A percentile compares a stretch with the other conserved stretches of the same genome.
These are phyloP conservation scores for Leccinellum luteum DNA, from an alignment of 768 basidiomycete species.

Conservation along the genomic window DNA sequence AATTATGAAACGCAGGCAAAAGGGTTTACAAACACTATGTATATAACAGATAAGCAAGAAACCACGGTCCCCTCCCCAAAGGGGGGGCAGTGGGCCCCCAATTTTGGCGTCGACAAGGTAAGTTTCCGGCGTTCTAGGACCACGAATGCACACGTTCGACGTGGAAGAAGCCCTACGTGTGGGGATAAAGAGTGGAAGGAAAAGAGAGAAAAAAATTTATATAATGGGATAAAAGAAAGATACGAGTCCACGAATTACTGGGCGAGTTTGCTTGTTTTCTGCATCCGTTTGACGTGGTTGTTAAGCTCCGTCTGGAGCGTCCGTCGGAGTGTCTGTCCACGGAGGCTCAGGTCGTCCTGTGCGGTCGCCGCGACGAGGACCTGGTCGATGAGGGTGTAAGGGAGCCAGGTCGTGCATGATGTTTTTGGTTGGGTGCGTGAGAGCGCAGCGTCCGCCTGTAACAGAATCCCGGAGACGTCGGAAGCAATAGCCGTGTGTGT, in stretches of 20 bases:
- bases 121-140: background rate
- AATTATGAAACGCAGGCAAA: constrained; percentile 9
- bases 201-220: background rate
- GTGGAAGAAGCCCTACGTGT: background rate
- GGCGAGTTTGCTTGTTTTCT: constrained; percentile 54
- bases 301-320: constrained; percentile 59
- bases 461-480: background rate
- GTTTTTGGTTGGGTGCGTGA: constrained; percentile 51
- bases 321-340: constrained; percentile 39
- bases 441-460: constrained; percentile 52
- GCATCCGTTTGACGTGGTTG: constrained; percentile 64
- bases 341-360: constrained; percentile 47
- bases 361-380: constrained; percentile 64
- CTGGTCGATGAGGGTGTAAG: constrained; percentile 82
- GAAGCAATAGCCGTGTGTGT: background rate
- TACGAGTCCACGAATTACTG: constrained; percentile 7
- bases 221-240: background rate
- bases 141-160: background rate
- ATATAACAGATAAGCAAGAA: background rate
- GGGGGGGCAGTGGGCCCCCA: background rate
- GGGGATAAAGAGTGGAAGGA: background rate
- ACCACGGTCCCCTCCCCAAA: background rate
- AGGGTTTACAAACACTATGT: background rate
- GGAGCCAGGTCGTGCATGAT: constrained; percentile 71
- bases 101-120: background rate